Evolutionary conservation across 257 asterid genomes (phyloP).

Genomic region (Solanum paucissectum): DNA sequence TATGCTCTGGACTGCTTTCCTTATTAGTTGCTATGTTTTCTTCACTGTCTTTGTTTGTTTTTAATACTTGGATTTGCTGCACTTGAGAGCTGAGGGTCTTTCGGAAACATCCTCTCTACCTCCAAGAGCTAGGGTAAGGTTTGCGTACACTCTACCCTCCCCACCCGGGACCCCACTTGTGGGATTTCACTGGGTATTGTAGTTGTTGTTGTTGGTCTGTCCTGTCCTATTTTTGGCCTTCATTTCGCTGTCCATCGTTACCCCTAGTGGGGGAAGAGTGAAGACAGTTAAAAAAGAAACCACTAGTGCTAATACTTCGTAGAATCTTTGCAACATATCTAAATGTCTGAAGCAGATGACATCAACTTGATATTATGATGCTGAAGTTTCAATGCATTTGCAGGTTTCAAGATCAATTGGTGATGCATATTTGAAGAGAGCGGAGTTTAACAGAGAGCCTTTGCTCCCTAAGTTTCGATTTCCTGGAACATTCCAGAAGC

Average conservation of each 20-base stretch:
- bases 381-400: constrained; percentile 4
- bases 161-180: not conserved
- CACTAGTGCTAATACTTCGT: not conserved
- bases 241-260: not conserved
- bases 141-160: not conserved
- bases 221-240: not conserved
- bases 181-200: not conserved
- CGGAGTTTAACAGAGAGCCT: constrained; percentile 58
- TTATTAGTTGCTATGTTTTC: not conserved
- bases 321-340: not conserved
- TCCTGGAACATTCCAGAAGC: constrained; percentile 44
- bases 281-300: not conserved
- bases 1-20: not conserved
- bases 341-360: not conserved
- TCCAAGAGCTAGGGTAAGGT: not conserved
- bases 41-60: not conserved
- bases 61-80: not conserved
- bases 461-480: constrained; percentile 60
- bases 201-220: not conserved
- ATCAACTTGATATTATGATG: not conserved
- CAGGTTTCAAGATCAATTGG: constrained; percentile 83
- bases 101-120: not conserved
- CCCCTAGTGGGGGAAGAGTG: not conserved
- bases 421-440: constrained; percentile 67
- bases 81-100: not conserved